These are phyloP conservation scores for Letharia lupina DNA, from an alignment of 495 filamentous ascomycete genomes.

Conservation along the genomic window DNA sequence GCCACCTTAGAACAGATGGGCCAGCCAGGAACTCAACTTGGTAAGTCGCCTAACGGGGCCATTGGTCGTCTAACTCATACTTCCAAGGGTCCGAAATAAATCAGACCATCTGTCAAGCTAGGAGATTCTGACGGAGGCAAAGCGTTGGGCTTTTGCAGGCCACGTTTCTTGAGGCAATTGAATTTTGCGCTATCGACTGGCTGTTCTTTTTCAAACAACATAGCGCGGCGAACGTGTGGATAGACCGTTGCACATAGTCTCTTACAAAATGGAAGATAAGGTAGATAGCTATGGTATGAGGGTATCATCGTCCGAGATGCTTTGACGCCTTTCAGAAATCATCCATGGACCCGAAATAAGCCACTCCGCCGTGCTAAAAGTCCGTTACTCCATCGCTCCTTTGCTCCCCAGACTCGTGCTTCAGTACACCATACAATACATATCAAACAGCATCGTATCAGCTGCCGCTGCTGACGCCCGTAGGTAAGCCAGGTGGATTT, in stretches of 20 bases:
- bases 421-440: not conserved
- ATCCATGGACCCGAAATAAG: not conserved
- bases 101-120: not conserved
- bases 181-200: not conserved
- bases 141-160: not conserved
- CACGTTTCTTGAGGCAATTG: not conserved
- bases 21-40: not conserved
- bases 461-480: slow-evolving; percentile 24
- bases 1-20: not conserved
- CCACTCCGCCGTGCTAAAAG: not conserved
- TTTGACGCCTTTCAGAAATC: not conserved
- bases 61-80: not conserved
- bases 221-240: not conserved
- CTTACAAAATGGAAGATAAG: not conserved
- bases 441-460: slow-evolving; percentile 4
- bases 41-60: not conserved
- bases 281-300: slow-evolving; percentile 9
- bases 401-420: not conserved
- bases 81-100: not conserved
- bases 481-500: slow-evolving; percentile 23
- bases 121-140: not conserved
- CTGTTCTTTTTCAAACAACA: not conserved
- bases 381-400: not conserved
- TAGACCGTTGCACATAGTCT: not conserved
- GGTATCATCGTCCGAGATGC: slow-evolving; percentile 13